These are phyloP conservation scores for Penicillium sp. DNA, from an alignment of 2,329 filamentous ascomycete species.

Conservation along the genomic window DNA sequence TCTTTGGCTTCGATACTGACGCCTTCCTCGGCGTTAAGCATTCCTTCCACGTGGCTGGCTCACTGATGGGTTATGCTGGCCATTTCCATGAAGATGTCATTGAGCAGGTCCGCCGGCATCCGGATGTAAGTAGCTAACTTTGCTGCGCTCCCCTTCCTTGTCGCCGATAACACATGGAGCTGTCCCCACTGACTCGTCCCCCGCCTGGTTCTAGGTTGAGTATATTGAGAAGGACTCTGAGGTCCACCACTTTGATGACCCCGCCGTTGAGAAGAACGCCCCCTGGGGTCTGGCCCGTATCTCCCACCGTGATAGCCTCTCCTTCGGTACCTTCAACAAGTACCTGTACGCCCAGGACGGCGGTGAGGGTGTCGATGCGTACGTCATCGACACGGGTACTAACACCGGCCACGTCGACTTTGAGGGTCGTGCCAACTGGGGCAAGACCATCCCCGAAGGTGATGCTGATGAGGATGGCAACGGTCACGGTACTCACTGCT, in stretches of 20 bases:
- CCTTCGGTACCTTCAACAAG: constrained; percentile 96
- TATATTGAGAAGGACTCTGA: constrained; percentile 94
- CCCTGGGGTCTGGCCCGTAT: constrained; percentile 99
- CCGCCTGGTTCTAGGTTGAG: constrained; percentile 70
- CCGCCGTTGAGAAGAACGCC: constrained; percentile 81
- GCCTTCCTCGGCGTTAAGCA: constrained; percentile 88
- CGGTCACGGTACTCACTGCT: constrained; percentile 98
- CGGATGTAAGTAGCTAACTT: constrained; percentile 82
- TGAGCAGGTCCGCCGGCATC: constrained; percentile 90
- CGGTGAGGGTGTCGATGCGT: constrained; percentile 97
- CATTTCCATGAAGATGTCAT: constrained; percentile 94
- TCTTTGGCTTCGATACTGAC: constrained; percentile 68
- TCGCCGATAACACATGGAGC: background rate
- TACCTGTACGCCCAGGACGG: constrained; percentile 89
- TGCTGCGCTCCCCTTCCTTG: background rate
- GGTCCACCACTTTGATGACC: constrained; percentile 74
- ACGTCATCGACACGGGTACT: constrained; percentile 97
- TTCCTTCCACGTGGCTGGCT: constrained; percentile 87
- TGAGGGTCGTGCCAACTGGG: constrained; percentile 92
- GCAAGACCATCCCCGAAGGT: constrained; percentile 86
- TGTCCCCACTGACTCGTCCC: constrained; percentile 12
- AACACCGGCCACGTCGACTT: constrained; percentile 95
- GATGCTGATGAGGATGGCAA: constrained; percentile 94
- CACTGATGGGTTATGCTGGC: constrained; percentile 88
- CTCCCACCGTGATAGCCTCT: constrained; percentile 86